Base-by-base conservation (phyloP, 2,329 filamentous ascomycete genomes). In the Aureobasidium sp. region DNA sequence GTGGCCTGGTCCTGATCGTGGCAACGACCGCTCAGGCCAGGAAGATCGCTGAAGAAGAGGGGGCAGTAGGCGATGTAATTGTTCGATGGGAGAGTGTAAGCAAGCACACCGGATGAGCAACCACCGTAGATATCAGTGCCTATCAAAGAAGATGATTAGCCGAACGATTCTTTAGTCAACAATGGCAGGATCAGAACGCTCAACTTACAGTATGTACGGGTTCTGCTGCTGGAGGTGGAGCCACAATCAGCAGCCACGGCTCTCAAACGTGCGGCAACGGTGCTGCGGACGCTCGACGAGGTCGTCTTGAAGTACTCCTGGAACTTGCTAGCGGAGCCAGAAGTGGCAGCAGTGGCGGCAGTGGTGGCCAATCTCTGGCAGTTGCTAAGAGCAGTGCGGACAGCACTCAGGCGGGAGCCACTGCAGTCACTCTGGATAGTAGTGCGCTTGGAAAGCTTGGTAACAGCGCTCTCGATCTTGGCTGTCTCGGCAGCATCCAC, bases 1-100 rank as follows among this genome's bases (percentile, higher is more conserved):
- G 81, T 86, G 2, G 82, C 83, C 74, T 86, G 83, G 69, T 88
- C 86, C 73, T 88, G 86, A 2, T 68, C 79, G 70, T 88, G 84
- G 76, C 87, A 89, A 1, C 71, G 73, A 9, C 67, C 67, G 9
- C 80, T 74, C 34, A 83, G 63, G 1, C 78, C 76, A 0, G 82
- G 76, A 9, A 88, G 77, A 13, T 71, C 74, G 48, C 69, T 80
- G 76, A 85, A 88, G 74, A 81, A 86, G 24, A 84, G 72, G 15
- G 79, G 76, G 74, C 86, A 88, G 75, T 87, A 86, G 62, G 81
- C 82, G 72, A 87, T 82, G 69, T 80, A 75, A 71, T 80, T 81
- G 32, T 67, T 68, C 1, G 76, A 74, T 0, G 83, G 82, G 5
- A 85, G 72, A 0, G 85, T 87, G 71, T 87, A 88, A 1, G 86